Base-by-base conservation (phyloP, 805 yeast genomes). In the Candida sakaeoensis region DNA sequence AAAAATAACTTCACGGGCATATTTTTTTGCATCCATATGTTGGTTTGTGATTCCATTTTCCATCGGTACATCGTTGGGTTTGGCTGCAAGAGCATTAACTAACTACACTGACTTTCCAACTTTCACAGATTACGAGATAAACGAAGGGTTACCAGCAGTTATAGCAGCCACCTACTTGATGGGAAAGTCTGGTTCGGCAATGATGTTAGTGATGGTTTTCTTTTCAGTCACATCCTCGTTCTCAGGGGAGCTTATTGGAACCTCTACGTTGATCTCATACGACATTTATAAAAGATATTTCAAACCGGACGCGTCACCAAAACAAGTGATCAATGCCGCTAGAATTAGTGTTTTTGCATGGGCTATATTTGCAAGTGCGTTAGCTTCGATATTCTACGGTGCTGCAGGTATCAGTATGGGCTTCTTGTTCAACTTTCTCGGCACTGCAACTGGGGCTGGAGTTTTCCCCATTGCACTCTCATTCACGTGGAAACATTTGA, bases 151-250 rank as follows among this genome's bases (percentile, higher is more conserved):
- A 26, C 54, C 54, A 4, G 47, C 49, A 2, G 51, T 53, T 24
- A 51, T 50, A 29, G 54, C 53, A 9, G 48, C 50, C 16, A 39
- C 48, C 8, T 46, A 51, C 18, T 39, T 57, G 17, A 45, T 55
- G 48, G 62, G 62, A n/a, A 55, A 55, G 39, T 36, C 49, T 15
- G 62, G 62, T 18, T 47, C 57, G 13, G 60, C 57, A 4, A 51
- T 52, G 47, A 52, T 53, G 8, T 40, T 66, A 14, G 60, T 61
- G 39, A 47, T 57, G 60, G 43, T 66, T 4, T 68, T 68, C 55
- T 48, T 67, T 27, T 63, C 72, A 1, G 72, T 65, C 3, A 65
- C 71, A 5, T 63, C 72, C 2, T 63, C 74, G 2, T 57, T 65
- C 34, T 60, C 70, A 21, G 70, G 69, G 36, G 73, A 67, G 42